Percentiles rank a stretch among this genome's conserved stretches.
phyloP scores from a whole-genome alignment of 1,284 basidiomycete species.

The Neotropicomus parvogracilis region DNA sequence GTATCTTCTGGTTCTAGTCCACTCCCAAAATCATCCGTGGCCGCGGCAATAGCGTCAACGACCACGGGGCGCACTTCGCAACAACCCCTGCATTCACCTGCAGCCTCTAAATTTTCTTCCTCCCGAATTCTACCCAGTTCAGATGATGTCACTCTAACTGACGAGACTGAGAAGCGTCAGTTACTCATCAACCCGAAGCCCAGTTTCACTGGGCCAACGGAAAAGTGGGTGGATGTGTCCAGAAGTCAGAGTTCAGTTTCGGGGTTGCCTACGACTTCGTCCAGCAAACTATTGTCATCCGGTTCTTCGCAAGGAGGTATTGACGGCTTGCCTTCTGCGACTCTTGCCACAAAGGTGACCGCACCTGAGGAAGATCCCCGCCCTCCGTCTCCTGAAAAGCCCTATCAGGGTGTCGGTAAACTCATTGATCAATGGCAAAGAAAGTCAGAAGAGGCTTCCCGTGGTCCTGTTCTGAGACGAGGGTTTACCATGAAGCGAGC shows the following conservation, averaged over 20 bases:
- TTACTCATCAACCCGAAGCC: conserved; percentile 7
- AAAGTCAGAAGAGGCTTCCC: conserved; percentile 57
- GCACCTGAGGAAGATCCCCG: conserved; percentile 36
- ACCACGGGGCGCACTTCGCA: conserved; percentile 23
- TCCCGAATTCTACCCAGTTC: conserved; percentile 21
- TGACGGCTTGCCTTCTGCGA: conserved; percentile 26
- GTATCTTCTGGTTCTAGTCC: conserved; percentile 31
- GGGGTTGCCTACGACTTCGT: conserved; percentile 24
- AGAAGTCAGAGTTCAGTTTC: conserved; percentile 17
- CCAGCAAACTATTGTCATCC: conserved; percentile 22
- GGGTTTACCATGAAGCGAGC: conserved; percentile 42
- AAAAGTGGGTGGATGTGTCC: conserved; percentile 15
- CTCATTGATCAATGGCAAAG: conserved; percentile 82
- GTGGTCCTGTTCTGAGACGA: conserved; percentile 34
- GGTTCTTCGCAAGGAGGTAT: conserved; percentile 16
- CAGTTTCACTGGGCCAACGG: conserved; percentile 16
- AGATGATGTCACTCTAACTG: conserved; percentile 8
- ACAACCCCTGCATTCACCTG: conserved; percentile 26
- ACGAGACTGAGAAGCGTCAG: conserved; percentile 26
- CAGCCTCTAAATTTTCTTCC: conserved; percentile 22
- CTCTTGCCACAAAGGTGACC: conserved; percentile 23
- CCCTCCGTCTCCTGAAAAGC: conserved; percentile 65
- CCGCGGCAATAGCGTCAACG: conserved; percentile 15
- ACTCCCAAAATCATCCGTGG: conserved; percentile 33
- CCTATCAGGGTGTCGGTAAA: conserved; percentile 75